phyloP scores from a whole-genome alignment of 2,329 filamentous ascomycete species.

The Fusarium circinatum region DNA sequence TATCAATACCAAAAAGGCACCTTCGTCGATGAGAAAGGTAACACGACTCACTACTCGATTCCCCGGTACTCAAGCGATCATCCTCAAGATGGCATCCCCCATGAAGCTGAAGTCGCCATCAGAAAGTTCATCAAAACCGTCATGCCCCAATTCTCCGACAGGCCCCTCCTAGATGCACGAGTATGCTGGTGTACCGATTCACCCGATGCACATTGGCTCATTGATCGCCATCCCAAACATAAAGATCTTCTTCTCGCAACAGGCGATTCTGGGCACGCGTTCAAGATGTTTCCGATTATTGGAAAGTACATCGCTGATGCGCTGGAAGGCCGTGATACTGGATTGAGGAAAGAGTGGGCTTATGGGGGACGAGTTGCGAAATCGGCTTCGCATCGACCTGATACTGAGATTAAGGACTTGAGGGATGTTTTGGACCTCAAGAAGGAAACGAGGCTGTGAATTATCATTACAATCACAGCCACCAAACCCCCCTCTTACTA shows the following conservation, averaged over 20 bases:
- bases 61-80: constrained; percentile 6
- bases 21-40: not conserved
- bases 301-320: not conserved
- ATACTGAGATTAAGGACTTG: constrained; percentile 7
- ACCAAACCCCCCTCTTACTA: too few relatives aligned
- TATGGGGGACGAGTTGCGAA: not conserved
- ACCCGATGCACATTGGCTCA: constrained; percentile 4
- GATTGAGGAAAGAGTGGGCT: constrained; percentile 2
- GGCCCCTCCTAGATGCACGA: not conserved
- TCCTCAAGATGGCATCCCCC: not conserved
- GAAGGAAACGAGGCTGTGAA: not conserved
- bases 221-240: not conserved
- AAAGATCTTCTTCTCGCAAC: not conserved
- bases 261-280: constrained; percentile 1
- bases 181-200: constrained; percentile 12
- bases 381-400: not conserved
- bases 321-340: not conserved
- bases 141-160: not conserved
- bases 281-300: constrained; percentile 11
- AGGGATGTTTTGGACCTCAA: not conserved
- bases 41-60: not conserved
- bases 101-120: not conserved
- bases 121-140: not conserved
- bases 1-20: constrained; percentile 1
- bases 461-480: accelerated